Evolutionary conservation across 495 filamentous ascomycete species (phyloP), one percentile per base, ranked within the genome.

Genomic region (Aspergillus indologenus): DNA sequence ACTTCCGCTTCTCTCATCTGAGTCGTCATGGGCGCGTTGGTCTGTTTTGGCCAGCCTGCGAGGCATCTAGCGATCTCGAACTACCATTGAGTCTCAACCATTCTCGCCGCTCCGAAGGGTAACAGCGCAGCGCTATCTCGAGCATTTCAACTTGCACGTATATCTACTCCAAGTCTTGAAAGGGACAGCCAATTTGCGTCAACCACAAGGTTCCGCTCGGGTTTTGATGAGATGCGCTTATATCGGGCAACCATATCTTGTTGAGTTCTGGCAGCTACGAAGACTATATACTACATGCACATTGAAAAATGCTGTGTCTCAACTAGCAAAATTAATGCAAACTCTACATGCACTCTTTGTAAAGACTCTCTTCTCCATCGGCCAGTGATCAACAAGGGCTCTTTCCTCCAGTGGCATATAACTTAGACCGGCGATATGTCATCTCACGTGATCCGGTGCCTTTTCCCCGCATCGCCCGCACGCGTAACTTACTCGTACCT

Each of bases 391-490:
- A 11, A 40, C 12, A 2, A 15, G 12, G 2, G 12, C 34, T 15
- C 12, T 40, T 15, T 7, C 12, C 5, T 40, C 5, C 5, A 40
- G 12, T 40, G 12, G 34, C 34, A 40, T n/a, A 40, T 11, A 14
- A 40, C 12, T 4, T 40, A 40, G 23, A 48, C 12, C 45, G 23
- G 18, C 3, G 45, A 48, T 22, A 23, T 21, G 20, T 15, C 20
- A 24, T 51, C 12, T n/a, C 21, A 24, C 48, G 48, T 51, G 48
- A 24, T 29, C 23, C 12, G 22, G n/a, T 4, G 11, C 17, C 20
- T 29, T 51, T 51, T 51, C 48, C 48, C 48, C 48, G 48, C 48
- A 51, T 51, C 29, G 48, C 8, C 48, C 23, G n/a, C 14, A 18
- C 11, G 44, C 7, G 45, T 20, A n/a, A n/a, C n/a, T n/a, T n/a